Evolutionary conservation across 23 red algal species (phyloP).

Genomic region (Gracilaria vermiculophylla): DNA sequence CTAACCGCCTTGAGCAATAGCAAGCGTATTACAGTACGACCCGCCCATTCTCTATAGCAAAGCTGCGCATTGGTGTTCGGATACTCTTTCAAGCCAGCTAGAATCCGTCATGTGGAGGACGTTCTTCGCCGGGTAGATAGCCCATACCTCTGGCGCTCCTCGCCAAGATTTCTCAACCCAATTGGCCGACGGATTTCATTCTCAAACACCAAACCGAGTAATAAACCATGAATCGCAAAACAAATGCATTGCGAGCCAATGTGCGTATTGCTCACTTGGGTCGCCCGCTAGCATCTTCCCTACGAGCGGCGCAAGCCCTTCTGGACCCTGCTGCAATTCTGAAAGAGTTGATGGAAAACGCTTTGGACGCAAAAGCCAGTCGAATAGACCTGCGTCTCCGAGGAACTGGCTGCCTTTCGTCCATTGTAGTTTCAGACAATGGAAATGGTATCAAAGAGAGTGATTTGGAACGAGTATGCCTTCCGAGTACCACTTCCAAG

Average conservation of each 20-base stretch:
- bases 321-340: constrained; percentile 62
- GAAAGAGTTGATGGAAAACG: constrained; percentile 96
- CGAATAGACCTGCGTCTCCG: constrained; percentile 71
- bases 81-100: too few species aligned
- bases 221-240: background rate
- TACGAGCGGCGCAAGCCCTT: constrained; percentile 71
- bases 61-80: too few species aligned
- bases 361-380: constrained; percentile 80
- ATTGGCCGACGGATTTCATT: too few species aligned
- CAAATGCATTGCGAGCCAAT: background rate
- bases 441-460: constrained; percentile 64
- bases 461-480: constrained; percentile 54
- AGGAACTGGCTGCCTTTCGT: constrained; percentile 49
- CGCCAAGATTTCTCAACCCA: too few species aligned
- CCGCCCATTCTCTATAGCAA: too few species aligned
- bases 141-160: too few species aligned
- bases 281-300: background rate
- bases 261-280: background rate
- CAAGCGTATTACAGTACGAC: too few species aligned
- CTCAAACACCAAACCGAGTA: background rate
- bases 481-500: constrained; percentile 81
- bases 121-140: too few species aligned
- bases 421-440: constrained; percentile 89
- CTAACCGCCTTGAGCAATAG: too few species aligned
- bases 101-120: too few species aligned